These are phyloP conservation scores for Moesziomyces antarcticus DNA, from an alignment of 1,284 basidiomycete genomes.

Conservation along the genomic window DNA sequence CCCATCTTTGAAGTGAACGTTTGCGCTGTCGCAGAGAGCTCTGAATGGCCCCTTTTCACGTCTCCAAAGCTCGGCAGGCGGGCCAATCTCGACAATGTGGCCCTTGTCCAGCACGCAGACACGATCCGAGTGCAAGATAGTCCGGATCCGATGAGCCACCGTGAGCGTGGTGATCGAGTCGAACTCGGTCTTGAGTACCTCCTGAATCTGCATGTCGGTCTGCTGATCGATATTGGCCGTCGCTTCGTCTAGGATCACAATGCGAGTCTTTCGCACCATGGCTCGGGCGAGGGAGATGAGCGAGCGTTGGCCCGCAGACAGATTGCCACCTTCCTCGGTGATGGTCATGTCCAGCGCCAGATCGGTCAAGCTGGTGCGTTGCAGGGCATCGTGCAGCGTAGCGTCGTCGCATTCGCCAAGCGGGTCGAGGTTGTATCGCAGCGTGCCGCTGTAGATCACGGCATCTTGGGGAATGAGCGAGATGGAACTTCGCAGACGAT, in stretches of 20 bases:
- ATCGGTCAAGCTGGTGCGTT: slow-evolving; percentile 66
- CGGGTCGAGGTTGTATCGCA: slow-evolving; percentile 78
- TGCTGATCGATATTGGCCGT: slow-evolving; percentile 64
- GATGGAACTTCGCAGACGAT: slow-evolving; percentile 72
- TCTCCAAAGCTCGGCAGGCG: slow-evolving; percentile 73
- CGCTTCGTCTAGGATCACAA: slow-evolving; percentile 48
- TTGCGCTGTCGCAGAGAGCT: slow-evolving; percentile 17
- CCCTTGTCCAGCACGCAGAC: slow-evolving; percentile 83
- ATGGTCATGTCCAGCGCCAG: slow-evolving; percentile 73
- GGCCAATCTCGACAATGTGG: slow-evolving; percentile 77
- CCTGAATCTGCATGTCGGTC: slow-evolving; percentile 33
- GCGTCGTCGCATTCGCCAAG: slow-evolving; percentile 74
- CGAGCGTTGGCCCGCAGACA: slow-evolving; percentile 75
- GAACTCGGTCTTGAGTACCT: slow-evolving; percentile 45
- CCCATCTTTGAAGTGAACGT: slow-evolving; percentile 9
- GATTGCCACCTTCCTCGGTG: slow-evolving; percentile 86
- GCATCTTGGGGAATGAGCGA: slow-evolving; percentile 90
- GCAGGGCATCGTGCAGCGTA: slow-evolving; percentile 61
- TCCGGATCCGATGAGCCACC: slow-evolving; percentile 37
- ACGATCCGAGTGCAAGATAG: slow-evolving; percentile 70
- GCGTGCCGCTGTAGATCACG: slow-evolving; percentile 75
- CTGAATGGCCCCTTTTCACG: slow-evolving; percentile 13
- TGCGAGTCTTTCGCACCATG: slow-evolving; percentile 66
- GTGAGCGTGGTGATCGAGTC: slow-evolving; percentile 27
- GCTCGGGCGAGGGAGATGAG: slow-evolving; percentile 84